Conservation (phyloP, 345 rosid genomes). For the Citrus maxima region DNA sequence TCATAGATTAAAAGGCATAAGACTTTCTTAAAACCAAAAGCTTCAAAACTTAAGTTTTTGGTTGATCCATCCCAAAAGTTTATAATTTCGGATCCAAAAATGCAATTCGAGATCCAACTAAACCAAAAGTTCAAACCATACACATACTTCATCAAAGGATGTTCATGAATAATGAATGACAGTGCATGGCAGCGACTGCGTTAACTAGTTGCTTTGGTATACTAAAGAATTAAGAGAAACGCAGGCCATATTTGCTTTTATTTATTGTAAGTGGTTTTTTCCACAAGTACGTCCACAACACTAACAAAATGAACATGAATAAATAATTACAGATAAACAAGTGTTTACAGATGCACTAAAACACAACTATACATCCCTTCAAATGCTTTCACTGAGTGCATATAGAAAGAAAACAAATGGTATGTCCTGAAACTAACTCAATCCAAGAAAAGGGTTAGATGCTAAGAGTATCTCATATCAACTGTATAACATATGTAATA, state of each 20-base stretch:
- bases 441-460: background rate
- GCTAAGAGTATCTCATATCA: background rate
- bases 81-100: background rate
- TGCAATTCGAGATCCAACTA: background rate
- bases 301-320: background rate
- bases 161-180: background rate
- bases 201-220: background rate
- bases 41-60: background rate
- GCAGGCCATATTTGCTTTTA: background rate
- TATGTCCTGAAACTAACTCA: background rate
- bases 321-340: background rate
- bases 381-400: background rate
- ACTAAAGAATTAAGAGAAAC: background rate
- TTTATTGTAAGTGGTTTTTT: background rate
- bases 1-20: background rate
- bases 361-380: background rate
- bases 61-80: background rate
- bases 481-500: background rate
- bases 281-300: background rate
- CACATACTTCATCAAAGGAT: background rate
- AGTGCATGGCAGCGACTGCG: background rate
- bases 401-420: background rate
- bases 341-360: background rate
- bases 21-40: background rate
- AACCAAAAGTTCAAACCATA: background rate